Conservation (phyloP, 2,329 filamentous ascomycete genomes). For the Fusarium pilosicola region DNA sequence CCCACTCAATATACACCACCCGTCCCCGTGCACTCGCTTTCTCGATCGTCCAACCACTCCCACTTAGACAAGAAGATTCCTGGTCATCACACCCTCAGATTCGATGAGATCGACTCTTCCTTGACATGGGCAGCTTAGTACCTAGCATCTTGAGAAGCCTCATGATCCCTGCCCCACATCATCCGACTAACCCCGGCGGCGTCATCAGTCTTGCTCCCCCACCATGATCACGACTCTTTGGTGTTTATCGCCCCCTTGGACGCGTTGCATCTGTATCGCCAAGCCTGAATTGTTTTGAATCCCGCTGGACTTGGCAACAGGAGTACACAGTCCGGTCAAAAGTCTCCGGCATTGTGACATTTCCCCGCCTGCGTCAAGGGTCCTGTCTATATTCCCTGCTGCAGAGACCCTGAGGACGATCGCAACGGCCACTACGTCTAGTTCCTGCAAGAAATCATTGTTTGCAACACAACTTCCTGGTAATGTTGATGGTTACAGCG, state of each 20-base stretch:
- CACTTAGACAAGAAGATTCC: conserved; percentile 18
- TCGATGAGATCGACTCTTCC: conserved; percentile 40
- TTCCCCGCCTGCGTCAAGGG: conserved; percentile 21
- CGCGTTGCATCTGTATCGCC: conserved; percentile 21
- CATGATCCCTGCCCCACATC: conserved; percentile 47
- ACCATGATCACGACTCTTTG: conserved; percentile 28
- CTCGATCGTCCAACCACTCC: conserved; percentile 23
- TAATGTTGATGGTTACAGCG: conserved; percentile 1
- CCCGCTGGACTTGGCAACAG: neutral
- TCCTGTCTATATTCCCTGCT: conserved; percentile 7
- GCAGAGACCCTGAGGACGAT: conserved; percentile 35
- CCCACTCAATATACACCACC: conserved; percentile 27
- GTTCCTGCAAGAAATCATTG: neutral
- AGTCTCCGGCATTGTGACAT: conserved; percentile 33
- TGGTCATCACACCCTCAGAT: conserved; percentile 38
- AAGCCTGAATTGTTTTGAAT: conserved; percentile 13
- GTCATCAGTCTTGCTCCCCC: conserved; percentile 37
- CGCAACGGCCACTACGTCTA: conserved; percentile 12
- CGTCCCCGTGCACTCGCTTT: conserved; percentile 28
- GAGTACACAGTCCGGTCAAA: conserved; percentile 26
- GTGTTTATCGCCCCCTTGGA: conserved; percentile 32
- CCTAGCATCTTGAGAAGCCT: conserved; percentile 41
- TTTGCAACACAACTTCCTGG: neutral
- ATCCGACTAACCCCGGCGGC: conserved; percentile 38
- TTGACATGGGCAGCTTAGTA: conserved; percentile 29